phyloP scores from a whole-genome alignment of 139 green algal species.

The Picochlorum costavermella region DNA sequence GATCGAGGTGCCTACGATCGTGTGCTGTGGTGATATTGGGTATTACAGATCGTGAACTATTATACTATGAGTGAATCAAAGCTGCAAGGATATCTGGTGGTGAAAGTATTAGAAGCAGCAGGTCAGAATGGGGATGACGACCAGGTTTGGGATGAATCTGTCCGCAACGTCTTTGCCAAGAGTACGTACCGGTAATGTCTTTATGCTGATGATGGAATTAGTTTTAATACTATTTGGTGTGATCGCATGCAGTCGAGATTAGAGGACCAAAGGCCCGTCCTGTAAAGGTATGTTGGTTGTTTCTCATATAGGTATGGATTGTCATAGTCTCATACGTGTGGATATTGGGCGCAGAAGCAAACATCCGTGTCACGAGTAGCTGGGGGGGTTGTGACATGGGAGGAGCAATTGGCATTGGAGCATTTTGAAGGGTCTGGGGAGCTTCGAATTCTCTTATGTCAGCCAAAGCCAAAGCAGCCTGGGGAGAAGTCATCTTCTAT shows the following conservation, averaged over 20 bases:
- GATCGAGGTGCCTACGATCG: slow-evolving; percentile 15
- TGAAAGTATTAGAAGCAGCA: slow-evolving; percentile 50
- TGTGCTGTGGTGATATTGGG: slow-evolving; percentile 14
- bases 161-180: slow-evolving; percentile 63
- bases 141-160: slow-evolving; percentile 53
- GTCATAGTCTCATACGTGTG: neutral
- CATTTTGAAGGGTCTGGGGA: slow-evolving; percentile 67
- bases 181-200: slow-evolving; percentile 24
- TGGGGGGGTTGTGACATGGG: slow-evolving; percentile 47
- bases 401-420: slow-evolving; percentile 62
- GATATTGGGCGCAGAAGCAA: slow-evolving; percentile 33
- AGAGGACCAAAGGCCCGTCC: slow-evolving; percentile 47
- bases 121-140: slow-evolving; percentile 57
- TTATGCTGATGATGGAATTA: neutral
- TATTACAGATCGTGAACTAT: slow-evolving; percentile 2
- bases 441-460: slow-evolving; percentile 81
- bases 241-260: slow-evolving; percentile 61
- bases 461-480: slow-evolving; percentile 45
- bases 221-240: neutral
- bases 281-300: slow-evolving; percentile 47
- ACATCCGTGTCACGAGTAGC: slow-evolving; percentile 30
- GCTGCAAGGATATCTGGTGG: slow-evolving; percentile 42
- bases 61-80: slow-evolving; percentile 13
- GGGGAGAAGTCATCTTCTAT: slow-evolving; percentile 38
- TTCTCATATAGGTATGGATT: neutral